phyloP scores from a whole-genome alignment of 2,329 filamentous ascomycete species.

The Davidsoniella eucalypti region DNA sequence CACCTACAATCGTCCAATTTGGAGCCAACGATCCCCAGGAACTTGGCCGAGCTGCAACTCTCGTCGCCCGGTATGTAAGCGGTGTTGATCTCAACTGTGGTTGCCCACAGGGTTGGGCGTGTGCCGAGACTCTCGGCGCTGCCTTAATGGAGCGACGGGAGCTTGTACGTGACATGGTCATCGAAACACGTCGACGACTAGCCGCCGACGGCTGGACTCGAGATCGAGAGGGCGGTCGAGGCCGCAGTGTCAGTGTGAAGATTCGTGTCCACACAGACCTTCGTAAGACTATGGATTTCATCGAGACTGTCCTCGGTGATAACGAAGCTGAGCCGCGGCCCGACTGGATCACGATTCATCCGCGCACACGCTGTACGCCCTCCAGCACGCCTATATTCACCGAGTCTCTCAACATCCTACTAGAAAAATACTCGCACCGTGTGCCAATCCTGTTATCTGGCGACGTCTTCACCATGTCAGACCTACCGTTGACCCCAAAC shows the following conservation, averaged over 20 bases:
- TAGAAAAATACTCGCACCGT: slow-evolving; percentile 31
- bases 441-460: slow-evolving; percentile 53
- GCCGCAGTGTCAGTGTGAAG: slow-evolving; percentile 50
- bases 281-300: slow-evolving; percentile 41
- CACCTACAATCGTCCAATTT: slow-evolving; percentile 51
- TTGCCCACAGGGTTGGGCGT: slow-evolving; percentile 58
- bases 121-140: slow-evolving; percentile 49
- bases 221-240: slow-evolving; percentile 27
- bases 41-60: slow-evolving; percentile 42
- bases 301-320: slow-evolving; percentile 43
- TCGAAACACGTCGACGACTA: slow-evolving; percentile 36
- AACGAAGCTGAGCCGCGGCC: slow-evolving; percentile 30
- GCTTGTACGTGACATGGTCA: slow-evolving; percentile 49
- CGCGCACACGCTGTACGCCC: slow-evolving; percentile 43
- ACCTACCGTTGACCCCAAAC: slow-evolving; percentile 23
- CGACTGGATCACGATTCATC: slow-evolving; percentile 56
- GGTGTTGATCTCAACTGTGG: slow-evolving; percentile 59
- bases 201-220: slow-evolving; percentile 34
- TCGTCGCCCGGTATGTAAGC: slow-evolving; percentile 43
- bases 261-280: slow-evolving; percentile 52
- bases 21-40: slow-evolving; percentile 45
- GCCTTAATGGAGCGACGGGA: slow-evolving; percentile 51
- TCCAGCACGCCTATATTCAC: slow-evolving; percentile 44
- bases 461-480: slow-evolving; percentile 43
- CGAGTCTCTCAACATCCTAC: slow-evolving; percentile 41